A percentile compares a stretch with the other conserved stretches of the same genome.
Evolutionary conservation across 306 rosid species (phyloP).

Genomic region (Vigna trinervia): DNA sequence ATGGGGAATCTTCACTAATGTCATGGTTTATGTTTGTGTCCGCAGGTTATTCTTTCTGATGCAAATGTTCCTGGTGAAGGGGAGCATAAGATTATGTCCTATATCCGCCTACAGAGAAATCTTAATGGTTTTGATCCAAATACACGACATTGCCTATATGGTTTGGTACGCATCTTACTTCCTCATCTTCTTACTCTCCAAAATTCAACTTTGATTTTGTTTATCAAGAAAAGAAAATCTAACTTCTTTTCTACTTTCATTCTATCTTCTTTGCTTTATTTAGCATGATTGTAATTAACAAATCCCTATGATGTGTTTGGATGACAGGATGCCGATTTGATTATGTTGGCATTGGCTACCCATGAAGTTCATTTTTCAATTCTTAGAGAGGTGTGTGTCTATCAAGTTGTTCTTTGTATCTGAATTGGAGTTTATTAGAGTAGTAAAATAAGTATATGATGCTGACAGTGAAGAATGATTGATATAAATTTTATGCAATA

Average conservation of each 20-base stretch:
- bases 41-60: slow-evolving; percentile 96
- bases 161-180: slow-evolving; percentile 86
- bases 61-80: slow-evolving; percentile 99
- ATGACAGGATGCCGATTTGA: slow-evolving; percentile 97
- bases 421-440: slow-evolving; percentile 21
- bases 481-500: neutral
- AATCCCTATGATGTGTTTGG: slow-evolving; percentile 34
- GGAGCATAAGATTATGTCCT: slow-evolving; percentile 98
- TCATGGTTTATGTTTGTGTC: slow-evolving; percentile 5
- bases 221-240: neutral
- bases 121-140: slow-evolving; percentile 92
- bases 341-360: slow-evolving; percentile 96
- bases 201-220: neutral
- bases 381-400: slow-evolving; percentile 86
- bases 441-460: neutral
- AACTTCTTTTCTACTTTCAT: slow-evolving; percentile 8
- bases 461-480: slow-evolving; percentile 22
- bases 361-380: slow-evolving; percentile 98
- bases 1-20: slow-evolving; percentile 33
- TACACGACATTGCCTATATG: slow-evolving; percentile 97
- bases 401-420: slow-evolving; percentile 19
- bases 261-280: slow-evolving; percentile 19
- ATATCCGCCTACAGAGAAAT: slow-evolving; percentile 95
- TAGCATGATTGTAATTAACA: slow-evolving; percentile 15
- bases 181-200: slow-evolving; percentile 28